Base-by-base conservation (phyloP, 257 asterid species). In the Ligustrum vulgare region DNA sequence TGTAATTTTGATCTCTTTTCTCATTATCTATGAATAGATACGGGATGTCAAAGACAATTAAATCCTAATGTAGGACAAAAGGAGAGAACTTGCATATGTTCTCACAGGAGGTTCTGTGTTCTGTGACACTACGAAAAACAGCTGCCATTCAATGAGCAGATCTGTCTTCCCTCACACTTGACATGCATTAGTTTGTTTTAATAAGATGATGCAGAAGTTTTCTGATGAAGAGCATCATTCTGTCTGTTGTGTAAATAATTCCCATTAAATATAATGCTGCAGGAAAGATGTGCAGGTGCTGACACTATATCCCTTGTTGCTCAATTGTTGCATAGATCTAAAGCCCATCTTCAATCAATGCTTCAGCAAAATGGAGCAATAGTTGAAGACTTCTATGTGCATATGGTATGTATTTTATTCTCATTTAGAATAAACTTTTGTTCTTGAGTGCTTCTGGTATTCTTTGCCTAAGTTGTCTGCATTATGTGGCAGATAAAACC, bases 241-340 rank as follows among this genome's bases (percentile, higher is more conserved):
- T 49, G 67, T 71, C 75, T 83, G 35, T 70, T 73, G 41, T 80
- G 80, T 58, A 47, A 73, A 77, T 78, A 77, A 79, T 75, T 28
- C 75, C 37, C 72, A 58, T 78, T 69, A 71, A 71, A 81, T 28
- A 54, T 84, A 77, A 67, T 87, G 86, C 83, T 87, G 94, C 99
- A 95, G 99, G 99, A 93, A 88, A 90, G 99, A 84, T 95, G 99
- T 89, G 91, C 96, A 45, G 99, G 89, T 80, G 97, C 96, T 80
- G 98, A 93, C 88, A 86, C 93, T 76, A 73, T 91, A 74, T 83
- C 90, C 81, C 92, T 91, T 81, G 96, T 95, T 87, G 97, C 97
- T 86, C 93, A 85, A 86, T 85, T 95, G 81, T 90, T 95, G 92
- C 90, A 86, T 87, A 89, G 88, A 91, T 95, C 98, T 70, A 95